Percentiles rank a stretch among this genome's conserved stretches.
Conservation (phyloP, 2,329 filamentous ascomycete genomes). For the Nothophoma quercina region DNA sequence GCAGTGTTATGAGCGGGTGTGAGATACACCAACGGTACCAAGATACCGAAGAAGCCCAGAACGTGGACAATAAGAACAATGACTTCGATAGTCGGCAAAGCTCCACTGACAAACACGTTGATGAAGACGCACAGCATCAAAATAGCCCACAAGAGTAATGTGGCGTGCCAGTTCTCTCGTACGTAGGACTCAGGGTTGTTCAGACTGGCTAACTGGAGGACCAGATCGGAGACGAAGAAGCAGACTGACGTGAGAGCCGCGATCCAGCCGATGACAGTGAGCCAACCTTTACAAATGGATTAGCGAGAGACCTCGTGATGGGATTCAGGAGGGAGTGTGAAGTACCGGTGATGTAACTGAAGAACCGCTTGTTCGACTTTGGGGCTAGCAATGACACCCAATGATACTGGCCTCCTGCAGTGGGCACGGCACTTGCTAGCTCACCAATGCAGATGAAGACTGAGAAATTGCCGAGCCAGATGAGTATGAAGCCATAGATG, state of each 20-base stretch:
- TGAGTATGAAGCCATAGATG: slow-evolving; percentile 48
- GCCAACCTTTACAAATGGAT: slow-evolving; percentile 49
- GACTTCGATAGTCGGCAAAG: slow-evolving; percentile 59
- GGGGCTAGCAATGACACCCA: slow-evolving; percentile 56
- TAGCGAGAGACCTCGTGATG: too few species aligned
- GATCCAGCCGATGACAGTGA: slow-evolving; percentile 55
- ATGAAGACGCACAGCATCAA: slow-evolving; percentile 52
- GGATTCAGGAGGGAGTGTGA: background rate
- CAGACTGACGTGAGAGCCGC: slow-evolving; percentile 48
- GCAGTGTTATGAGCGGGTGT: slow-evolving; percentile 50
- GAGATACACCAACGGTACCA: slow-evolving; percentile 52
- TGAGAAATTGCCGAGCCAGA: slow-evolving; percentile 49
- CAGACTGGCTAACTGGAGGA: slow-evolving; percentile 47
- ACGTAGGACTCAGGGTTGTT: slow-evolving; percentile 50
- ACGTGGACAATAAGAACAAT: slow-evolving; percentile 59
- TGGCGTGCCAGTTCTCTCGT: slow-evolving; percentile 58
- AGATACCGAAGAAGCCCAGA: slow-evolving; percentile 61
- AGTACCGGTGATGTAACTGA: slow-evolving; percentile 54
- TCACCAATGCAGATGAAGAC: slow-evolving; percentile 48
- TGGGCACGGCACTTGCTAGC: slow-evolving; percentile 49
- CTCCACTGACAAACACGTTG: slow-evolving; percentile 57
- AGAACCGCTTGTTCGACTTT: slow-evolving; percentile 50
- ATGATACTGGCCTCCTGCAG: slow-evolving; percentile 51
- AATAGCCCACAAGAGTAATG: slow-evolving; percentile 58
- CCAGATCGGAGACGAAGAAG: slow-evolving; percentile 46